Evolutionary conservation across 2,329 filamentous ascomycete genomes (phyloP).

Genomic region (Hypoxylon sp.): DNA sequence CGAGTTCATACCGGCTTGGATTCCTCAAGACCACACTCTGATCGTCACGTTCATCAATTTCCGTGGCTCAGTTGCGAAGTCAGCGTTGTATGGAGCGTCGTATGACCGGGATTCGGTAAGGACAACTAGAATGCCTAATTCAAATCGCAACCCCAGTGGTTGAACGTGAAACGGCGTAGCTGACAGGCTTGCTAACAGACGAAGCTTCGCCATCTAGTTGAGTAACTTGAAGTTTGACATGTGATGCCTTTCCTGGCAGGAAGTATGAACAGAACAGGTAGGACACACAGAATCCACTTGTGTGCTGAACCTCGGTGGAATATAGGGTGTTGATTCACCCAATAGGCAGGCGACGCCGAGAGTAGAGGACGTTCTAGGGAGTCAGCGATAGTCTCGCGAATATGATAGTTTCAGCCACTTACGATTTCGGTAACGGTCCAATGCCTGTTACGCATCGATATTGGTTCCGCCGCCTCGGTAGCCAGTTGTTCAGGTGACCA

Average conservation of each 20-base stretch:
- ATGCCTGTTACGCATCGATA: constrained; percentile 11
- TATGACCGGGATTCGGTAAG: constrained; percentile 33
- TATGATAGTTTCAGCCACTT: constrained; percentile 22
- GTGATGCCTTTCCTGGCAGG: constrained; percentile 18
- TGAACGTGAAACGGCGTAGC: constrained; percentile 20
- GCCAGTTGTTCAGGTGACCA: constrained; percentile 25
- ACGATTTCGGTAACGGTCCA: constrained; percentile 26
- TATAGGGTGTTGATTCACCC: constrained; percentile 26
- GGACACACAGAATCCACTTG: constrained; percentile 19
- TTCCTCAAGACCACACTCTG: constrained; percentile 14
- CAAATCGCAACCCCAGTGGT: constrained; percentile 6
- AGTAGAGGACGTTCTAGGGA: constrained; percentile 5
- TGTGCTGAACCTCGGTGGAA: constrained; percentile 25
- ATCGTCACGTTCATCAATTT: constrained; percentile 11
- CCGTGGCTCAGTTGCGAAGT: constrained; percentile 30
- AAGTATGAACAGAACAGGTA: constrained; percentile 25
- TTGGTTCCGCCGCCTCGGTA: constrained; percentile 31
- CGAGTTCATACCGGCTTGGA: not conserved
- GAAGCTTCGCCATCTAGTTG: constrained; percentile 26
- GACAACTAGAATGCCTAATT: constrained; percentile 24
- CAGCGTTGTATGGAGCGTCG: constrained; percentile 24
- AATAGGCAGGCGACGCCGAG: constrained; percentile 8
- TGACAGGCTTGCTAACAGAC: constrained; percentile 24
- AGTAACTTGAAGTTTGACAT: constrained; percentile 22
- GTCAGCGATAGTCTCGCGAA: constrained; percentile 14